These are phyloP conservation scores for Beta macrorhiza DNA, from an alignment of 179 eudicot species.

Conservation along the genomic window DNA sequence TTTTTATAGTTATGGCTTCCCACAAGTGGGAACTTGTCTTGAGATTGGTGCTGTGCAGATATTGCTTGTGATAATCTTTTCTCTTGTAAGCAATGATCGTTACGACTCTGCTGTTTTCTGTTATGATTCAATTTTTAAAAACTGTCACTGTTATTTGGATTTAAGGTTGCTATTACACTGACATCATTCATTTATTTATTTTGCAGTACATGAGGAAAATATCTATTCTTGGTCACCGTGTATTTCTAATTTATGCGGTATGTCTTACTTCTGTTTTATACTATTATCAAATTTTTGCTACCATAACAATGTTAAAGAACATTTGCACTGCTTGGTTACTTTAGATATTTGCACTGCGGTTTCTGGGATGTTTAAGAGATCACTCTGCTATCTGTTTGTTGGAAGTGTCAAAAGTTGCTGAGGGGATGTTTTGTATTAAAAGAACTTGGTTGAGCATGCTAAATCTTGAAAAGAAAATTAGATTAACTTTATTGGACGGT, in stretches of 20 bases:
- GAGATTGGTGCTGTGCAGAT: constrained; percentile 94
- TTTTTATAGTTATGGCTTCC: constrained; percentile 93
- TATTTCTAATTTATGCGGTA: constrained; percentile 92
- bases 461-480: not conserved
- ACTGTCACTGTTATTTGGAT: not conserved
- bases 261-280: constrained; percentile 27
- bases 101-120: not conserved
- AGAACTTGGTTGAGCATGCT: not conserved
- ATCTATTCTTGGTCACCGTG: constrained; percentile 84
- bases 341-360: not conserved
- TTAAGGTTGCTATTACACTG: not conserved
- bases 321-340: not conserved
- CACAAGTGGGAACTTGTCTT: constrained; percentile 84
- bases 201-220: constrained; percentile 95
- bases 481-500: too few species aligned
- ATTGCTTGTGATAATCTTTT: constrained; percentile 73
- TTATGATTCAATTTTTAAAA: not conserved
- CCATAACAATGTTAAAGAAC: not conserved
- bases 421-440: not conserved
- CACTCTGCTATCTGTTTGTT: not conserved
- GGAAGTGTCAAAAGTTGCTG: too few species aligned
- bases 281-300: not conserved
- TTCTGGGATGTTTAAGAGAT: not conserved
- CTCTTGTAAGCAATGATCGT: constrained; percentile 65
- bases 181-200: constrained; percentile 13